Conservation (phyloP, 2,329 filamentous ascomycete species). For the Huntiella savannae region DNA sequence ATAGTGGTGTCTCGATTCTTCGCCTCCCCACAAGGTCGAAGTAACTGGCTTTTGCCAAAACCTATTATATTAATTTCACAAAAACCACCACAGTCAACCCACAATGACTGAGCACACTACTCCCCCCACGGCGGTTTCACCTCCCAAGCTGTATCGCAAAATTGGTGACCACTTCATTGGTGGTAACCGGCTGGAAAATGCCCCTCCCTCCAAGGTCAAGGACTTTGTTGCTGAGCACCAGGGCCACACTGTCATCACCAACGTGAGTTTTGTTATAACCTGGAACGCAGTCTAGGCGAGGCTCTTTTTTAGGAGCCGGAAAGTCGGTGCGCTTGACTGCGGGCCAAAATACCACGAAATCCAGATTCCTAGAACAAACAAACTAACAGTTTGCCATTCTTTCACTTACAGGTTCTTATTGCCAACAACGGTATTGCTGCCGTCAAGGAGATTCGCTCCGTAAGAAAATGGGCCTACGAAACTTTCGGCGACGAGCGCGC, state of each 20-base stretch:
- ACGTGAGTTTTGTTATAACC: slow-evolving; percentile 38
- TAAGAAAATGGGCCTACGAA: slow-evolving; percentile 99
- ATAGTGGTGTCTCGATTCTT: slow-evolving; percentile 4
- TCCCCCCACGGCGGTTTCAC: slow-evolving; percentile 28
- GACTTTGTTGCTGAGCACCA: slow-evolving; percentile 82
- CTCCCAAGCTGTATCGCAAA: slow-evolving; percentile 41
- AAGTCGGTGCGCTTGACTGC: no score
- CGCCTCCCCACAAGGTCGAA: slow-evolving; percentile 4
- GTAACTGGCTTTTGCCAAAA: background rate
- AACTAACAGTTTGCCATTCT: background rate
- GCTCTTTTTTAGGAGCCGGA: background rate
- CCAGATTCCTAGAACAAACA: background rate
- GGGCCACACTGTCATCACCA: slow-evolving; percentile 96
- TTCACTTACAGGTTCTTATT: slow-evolving; percentile 58
- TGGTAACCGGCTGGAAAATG: slow-evolving; percentile 70
- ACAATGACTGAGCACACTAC: slow-evolving; percentile 31
- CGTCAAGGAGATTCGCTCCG: slow-evolving; percentile 97
- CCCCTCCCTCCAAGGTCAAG: slow-evolving; percentile 72
- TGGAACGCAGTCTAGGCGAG: background rate
- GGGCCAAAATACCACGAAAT: no score
- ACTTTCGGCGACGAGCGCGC: slow-evolving; percentile 95
- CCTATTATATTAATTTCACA: slow-evolving; percentile 7
- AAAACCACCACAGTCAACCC: slow-evolving; percentile 11
- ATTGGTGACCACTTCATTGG: slow-evolving; percentile 91
- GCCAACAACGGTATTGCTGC: slow-evolving; percentile 99